Conservation (phyloP, 306 rosid genomes). For the Dryas drummondii region DNA sequence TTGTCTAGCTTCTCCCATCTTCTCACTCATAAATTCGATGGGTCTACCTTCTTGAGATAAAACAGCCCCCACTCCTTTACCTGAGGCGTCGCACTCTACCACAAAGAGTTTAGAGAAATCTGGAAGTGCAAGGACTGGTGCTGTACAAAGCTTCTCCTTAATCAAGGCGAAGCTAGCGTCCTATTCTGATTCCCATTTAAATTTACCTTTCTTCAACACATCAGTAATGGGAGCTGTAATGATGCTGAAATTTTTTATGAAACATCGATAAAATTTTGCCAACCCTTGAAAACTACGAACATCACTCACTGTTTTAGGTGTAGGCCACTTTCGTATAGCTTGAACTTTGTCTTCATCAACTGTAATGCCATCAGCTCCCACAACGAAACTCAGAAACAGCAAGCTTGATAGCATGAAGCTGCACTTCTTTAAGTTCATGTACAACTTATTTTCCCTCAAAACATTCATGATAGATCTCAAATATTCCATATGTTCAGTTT, state of each 20-base stretch:
- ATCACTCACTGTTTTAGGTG: not conserved
- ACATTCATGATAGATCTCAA: not conserved
- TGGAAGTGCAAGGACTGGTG: not conserved
- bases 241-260: not conserved
- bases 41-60: not conserved
- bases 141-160: not conserved
- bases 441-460: not conserved
- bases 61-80: not conserved
- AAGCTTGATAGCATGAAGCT: too few species aligned
- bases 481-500: not conserved
- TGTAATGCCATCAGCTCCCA: not conserved
- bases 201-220: not conserved
- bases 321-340: not conserved
- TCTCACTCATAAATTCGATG: not conserved
- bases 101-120: not conserved
- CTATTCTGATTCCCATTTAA: not conserved
- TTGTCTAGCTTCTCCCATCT: not conserved
- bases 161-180: not conserved
- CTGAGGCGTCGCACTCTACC: not conserved
- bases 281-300: not conserved
- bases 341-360: not conserved
- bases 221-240: not conserved
- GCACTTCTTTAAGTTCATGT: not conserved
- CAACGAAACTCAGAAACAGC: not conserved
- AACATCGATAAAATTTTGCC: not conserved